Base-by-base conservation (phyloP, 2,329 filamentous ascomycete species). In the Neopestalotiopsis clavispora region DNA sequence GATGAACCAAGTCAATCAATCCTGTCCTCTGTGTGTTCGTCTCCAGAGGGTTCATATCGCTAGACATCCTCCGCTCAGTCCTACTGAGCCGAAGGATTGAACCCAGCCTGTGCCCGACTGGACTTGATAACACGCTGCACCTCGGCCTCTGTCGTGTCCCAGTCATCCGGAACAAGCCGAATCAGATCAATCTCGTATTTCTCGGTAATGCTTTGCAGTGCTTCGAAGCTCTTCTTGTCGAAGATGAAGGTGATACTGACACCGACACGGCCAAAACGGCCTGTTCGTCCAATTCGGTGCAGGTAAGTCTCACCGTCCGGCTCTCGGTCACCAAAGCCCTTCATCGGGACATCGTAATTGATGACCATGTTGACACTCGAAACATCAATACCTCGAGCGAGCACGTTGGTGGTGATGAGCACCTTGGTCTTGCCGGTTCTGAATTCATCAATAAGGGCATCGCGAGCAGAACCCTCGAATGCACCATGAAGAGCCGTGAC, bases 261-360 rank as follows among this genome's bases (percentile, higher is more conserved):
- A 76, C 96, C 96, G 42, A 98, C 94, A 80, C 95, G 95, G 68
- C 96, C 96, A 76, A 99, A 99, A 73, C 96, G 93, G 72, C 96
- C 96, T 14, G 96, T 99, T 77, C 96, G 94, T 71, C 96, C 96
- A 75, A 99, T 99, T 78, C 96, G 93, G 86, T 99, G 96, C 63
- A 99, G 91, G 78, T 99, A 99, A 0, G 96, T 99, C 84, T 98
- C 95, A 61, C 91, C 91, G 78, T 99, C 96, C 14, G 95, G 92
- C 81, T 96, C 93, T 34, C 87, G 86, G 74, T 98, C 95, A 20
- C 92, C 90, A 40, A 87, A 83, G 56, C 92, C 91, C 77, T 92
- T 91, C 85, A 92, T 92, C 30, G 92, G 92, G 69, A 94, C 92
- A 74, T 94, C 92, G 82, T 99, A 99, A 85, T 99, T 99, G 85